These are phyloP conservation scores for Scheffersomyces illinoinensis DNA, from an alignment of 1,139 yeast species.

Conservation along the genomic window DNA sequence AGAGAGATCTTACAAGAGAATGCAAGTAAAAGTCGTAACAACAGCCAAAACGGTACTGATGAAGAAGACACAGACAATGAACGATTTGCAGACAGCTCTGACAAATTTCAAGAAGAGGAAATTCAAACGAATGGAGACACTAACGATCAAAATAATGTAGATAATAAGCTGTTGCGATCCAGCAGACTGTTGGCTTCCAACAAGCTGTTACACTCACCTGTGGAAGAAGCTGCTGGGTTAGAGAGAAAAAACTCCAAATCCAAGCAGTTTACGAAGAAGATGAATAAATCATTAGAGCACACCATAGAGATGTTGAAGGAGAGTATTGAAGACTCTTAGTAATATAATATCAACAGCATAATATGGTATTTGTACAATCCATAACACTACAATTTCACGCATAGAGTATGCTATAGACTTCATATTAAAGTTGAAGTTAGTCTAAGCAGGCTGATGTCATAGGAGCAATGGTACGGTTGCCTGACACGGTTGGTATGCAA, in stretches of 20 bases:
- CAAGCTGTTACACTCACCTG: not conserved
- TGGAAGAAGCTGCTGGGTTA: conserved; percentile 3
- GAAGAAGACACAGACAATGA: not conserved
- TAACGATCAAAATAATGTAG: not conserved
- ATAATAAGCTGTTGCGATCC: not conserved
- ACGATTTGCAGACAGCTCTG: not conserved
- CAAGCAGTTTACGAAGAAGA: conserved; percentile 23
- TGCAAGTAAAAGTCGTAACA: not conserved
- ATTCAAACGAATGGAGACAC: not conserved
- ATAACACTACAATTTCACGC: too few relatives aligned
- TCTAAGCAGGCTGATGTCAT: too few relatives aligned
- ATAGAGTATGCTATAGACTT: too few relatives aligned
- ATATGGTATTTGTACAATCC: too few relatives aligned
- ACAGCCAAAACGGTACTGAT: not conserved
- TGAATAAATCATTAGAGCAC: conserved; percentile 36
- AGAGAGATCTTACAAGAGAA: not conserved
- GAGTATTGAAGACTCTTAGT: conserved; percentile 23
- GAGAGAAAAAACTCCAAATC: conserved; percentile 10
- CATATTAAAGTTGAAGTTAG: too few relatives aligned
- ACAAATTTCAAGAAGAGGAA: not conserved
- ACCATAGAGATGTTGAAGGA: conserved; percentile 46
- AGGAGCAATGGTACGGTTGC: too few relatives aligned
- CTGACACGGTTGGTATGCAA: too few relatives aligned
- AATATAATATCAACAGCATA: not conserved
- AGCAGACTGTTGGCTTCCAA: not conserved